Evolutionary conservation across 805 yeast species (phyloP), one percentile per base, ranked within the genome.

Genomic region (Wickerhamiella shivajii): DNA sequence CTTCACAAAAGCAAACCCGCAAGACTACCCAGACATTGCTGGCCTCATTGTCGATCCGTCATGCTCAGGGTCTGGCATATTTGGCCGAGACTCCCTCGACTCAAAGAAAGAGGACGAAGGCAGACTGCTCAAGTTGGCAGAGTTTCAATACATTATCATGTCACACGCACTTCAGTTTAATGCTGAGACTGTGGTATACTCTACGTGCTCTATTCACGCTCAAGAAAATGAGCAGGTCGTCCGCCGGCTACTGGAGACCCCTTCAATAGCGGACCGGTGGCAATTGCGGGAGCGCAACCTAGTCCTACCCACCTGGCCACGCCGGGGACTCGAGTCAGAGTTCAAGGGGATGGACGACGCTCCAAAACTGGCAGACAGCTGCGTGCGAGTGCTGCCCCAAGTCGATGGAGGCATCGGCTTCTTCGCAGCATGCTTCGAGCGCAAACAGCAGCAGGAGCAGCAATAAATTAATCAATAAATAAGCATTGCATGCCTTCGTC

Each of bases 361-460:
- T 2, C 40, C 63, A 23, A 61, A 57, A 24, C 50, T 81, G 31
- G 93, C 95, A 1, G 83, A 74, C 1, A 87, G 90, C 0, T 85
- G 96, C 57, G 73, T 90, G 0, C 64, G 99, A 44, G 77, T 85
- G 0, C 57, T 74, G 27, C 94, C 96, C 1, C 75, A 71, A 40
- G 77, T 68, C 27, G 98, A 90, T 52, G 98, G 97, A 19, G 98
- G 98, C n/a, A 90, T 90, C 46, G 99, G 99, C 0, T 90, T 90
- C 52, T 90, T 90, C 56, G 97, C 96, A 0, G 97, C 85, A 1
- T 75, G 90, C 37, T 87, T 90, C 52, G 78, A 79, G 42, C 65
- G 77, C 37, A 50, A 13, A 6, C 15, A 27, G 12, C 15, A 5
- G 16, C 11, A 41, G 37, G 36, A 11, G 18, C 24, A 16, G 13